Percentiles rank a stretch among this genome's conserved stretches.
phyloP scores from a whole-genome alignment of 1,284 basidiomycete genomes.

The Mycena citricolor region DNA sequence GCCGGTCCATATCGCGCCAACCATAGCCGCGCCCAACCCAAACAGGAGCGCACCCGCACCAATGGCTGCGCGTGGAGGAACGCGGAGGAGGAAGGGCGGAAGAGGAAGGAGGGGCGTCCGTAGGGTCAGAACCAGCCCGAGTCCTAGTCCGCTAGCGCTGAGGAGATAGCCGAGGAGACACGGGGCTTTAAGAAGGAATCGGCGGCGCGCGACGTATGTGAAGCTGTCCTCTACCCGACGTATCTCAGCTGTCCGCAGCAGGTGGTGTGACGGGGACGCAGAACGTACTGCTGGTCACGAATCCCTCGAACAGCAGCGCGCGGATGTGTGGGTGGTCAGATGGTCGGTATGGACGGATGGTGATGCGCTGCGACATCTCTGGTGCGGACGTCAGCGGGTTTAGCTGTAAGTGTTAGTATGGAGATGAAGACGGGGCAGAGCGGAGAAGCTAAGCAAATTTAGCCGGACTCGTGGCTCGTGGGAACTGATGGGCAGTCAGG shows the following conservation, averaged over 20 bases:
- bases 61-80: background rate
- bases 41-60: background rate
- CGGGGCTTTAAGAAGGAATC: background rate
- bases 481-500: no score
- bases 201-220: background rate
- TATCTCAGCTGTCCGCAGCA: no score
- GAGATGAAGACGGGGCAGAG: no score
- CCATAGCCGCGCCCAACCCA: background rate
- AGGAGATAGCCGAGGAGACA: constrained; percentile 8
- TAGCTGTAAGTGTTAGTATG: no score
- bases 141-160: background rate
- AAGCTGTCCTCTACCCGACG: constrained; percentile 11
- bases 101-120: background rate
- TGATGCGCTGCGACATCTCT: no score
- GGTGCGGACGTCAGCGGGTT: no score
- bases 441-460: no score
- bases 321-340: constrained; percentile 15
- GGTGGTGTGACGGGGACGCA: background rate
- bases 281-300: constrained; percentile 9
- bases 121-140: background rate
- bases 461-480: no score
- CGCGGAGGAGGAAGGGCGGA: background rate
- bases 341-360: constrained; percentile 10
- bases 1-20: background rate
- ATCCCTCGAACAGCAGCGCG: constrained; percentile 10